These are phyloP conservation scores for Spergularia marina DNA, from an alignment of 148 eudicot species.

Conservation along the genomic window DNA sequence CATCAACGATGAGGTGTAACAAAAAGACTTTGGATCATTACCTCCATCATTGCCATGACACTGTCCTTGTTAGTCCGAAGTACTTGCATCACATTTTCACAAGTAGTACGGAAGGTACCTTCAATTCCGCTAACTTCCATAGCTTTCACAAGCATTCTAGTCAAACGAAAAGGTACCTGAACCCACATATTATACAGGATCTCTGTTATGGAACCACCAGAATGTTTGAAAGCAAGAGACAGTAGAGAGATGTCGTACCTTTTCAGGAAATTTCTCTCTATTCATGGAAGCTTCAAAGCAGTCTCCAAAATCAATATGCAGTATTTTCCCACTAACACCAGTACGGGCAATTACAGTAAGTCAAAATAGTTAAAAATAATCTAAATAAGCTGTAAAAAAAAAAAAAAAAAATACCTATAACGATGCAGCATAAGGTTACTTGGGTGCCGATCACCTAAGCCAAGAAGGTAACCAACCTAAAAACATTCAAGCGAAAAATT, in stretches of 20 bases:
- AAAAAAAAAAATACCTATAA: constrained; percentile 58
- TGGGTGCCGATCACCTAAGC: constrained; percentile 99
- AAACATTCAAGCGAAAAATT: constrained; percentile 16
- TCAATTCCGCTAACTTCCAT: constrained; percentile 99
- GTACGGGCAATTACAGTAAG: constrained; percentile 7
- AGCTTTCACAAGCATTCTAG: constrained; percentile 99
- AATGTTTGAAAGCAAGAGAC: background rate
- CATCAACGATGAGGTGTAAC: background rate
- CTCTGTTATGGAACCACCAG: background rate
- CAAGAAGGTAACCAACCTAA: constrained; percentile 99
- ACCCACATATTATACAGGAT: background rate
- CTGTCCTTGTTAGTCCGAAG: constrained; percentile 91
- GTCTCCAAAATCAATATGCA: constrained; percentile 99
- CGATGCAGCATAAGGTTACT: constrained; percentile 98
- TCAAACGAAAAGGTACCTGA: constrained; percentile 96
- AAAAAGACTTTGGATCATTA: constrained; percentile 28
- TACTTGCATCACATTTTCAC: constrained; percentile 99
- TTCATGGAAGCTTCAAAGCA: constrained; percentile 99
- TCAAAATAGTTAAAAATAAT: background rate
- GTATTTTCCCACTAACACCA: constrained; percentile 78
- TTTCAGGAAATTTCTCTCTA: constrained; percentile 96
- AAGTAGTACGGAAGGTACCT: constrained; percentile 96
- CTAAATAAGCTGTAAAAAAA: background rate
- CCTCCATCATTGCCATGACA: constrained; percentile 99
- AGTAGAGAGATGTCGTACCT: constrained; percentile 38